Evolutionary conservation across 2,329 filamentous ascomycete species (phyloP), one percentile per base, ranked within the genome.

Genomic region (Fusarium hostae): DNA sequence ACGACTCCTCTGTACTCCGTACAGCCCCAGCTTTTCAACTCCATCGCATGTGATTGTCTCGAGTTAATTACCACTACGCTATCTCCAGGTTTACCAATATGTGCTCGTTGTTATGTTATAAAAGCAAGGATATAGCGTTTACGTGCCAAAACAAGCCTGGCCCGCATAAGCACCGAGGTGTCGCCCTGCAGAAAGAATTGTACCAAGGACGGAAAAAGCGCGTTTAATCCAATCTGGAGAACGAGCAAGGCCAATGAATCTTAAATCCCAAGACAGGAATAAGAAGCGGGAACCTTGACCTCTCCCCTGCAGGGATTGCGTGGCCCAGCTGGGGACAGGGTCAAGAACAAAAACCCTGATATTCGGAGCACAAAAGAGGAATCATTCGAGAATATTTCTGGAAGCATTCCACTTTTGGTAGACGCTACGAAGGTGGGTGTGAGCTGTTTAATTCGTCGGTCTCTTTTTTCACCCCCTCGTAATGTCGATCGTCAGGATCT

Each of bases 121-220:
- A 66, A 61, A 62, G 60, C 73, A 71, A 66, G 64, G 69, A 43
- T 58, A 26, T 11, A 20, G 34, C 22, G 32, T 65, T 43, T 50
- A 26, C n/a, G 34, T 54, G 44, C 55, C 58, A 57, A 58, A 67
- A 63, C 39, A 59, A 56, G 32, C 24, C 15, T 56, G 64, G 65
- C 63, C 74, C 74, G 73, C 71, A 76, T 76, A 75, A 76, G 73
- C 74, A 75, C 74, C 74, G 74, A 76, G 50, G 70, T 73, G 59
- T 64, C 59, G 52, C 71, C 73, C 71, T 68, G 54, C 18, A 44
- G 20, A 44, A 54, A 47, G 44, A 50, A 26, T 26, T 26, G 26
- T 26, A 26, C 26, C 26, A 6, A 26, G 59, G 55, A 45, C 45
- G 44, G 5, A 51, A 55, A 12, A 28, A 11, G 18, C 32, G 48